phyloP scores from a whole-genome alignment of 2,329 filamentous ascomycete genomes.

The Diaporthe nobilis region DNA sequence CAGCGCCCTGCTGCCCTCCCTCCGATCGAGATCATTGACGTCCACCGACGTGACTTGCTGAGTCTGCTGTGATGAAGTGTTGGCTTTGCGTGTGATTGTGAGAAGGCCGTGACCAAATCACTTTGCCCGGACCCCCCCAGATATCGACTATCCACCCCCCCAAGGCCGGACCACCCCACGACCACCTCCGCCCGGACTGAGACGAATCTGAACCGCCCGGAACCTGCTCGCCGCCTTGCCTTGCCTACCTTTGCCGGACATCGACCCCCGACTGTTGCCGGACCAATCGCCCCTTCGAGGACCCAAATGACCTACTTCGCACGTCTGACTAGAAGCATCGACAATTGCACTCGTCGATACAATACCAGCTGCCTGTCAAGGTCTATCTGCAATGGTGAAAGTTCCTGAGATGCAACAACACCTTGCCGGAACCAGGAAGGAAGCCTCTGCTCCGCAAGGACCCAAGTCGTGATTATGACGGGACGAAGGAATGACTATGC shows the following conservation, averaged over 20 bases:
- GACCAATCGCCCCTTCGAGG: slow-evolving; percentile 25
- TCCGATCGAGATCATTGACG: slow-evolving; percentile 20
- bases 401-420: not conserved
- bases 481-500: not conserved
- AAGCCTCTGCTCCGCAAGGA: not conserved
- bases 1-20: not conserved
- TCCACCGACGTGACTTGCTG: slow-evolving; percentile 37
- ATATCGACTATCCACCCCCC: not conserved
- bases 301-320: not conserved
- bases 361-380: slow-evolving; percentile 3
- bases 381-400: not conserved
- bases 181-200: slow-evolving; percentile 18
- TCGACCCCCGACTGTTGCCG: slow-evolving; percentile 11
- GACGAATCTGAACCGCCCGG: slow-evolving; percentile 8
- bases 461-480: not conserved
- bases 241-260: slow-evolving; percentile 10
- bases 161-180: slow-evolving; percentile 1
- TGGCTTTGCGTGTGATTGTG: slow-evolving; percentile 38
- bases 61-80: slow-evolving; percentile 35
- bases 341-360: slow-evolving; percentile 15
- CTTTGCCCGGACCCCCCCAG: slow-evolving; percentile 29
- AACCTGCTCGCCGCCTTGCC: not conserved
- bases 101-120: slow-evolving; percentile 36
- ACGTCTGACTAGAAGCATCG: slow-evolving; percentile 14
- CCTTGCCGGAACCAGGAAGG: not conserved